Base-by-base conservation (phyloP, 2,329 filamentous ascomycete genomes). In the Juglanconis oblonga region DNA sequence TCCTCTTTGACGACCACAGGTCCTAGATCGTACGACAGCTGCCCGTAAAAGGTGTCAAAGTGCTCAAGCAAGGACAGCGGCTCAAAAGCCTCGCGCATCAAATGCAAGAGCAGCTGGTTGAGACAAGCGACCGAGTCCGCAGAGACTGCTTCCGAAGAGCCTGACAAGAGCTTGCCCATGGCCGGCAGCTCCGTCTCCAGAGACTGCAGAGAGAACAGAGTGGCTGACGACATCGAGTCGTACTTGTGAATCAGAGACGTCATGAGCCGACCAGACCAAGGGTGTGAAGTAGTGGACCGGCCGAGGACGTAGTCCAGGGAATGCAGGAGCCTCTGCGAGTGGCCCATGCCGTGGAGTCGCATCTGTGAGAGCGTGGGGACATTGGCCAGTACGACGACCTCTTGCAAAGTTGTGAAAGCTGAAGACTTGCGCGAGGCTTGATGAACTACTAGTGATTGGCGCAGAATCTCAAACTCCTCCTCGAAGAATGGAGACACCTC, bases 151-250 rank as follows among this genome's bases (percentile, higher is more conserved):
- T 74, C 68, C 57, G 79, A 80, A 61, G 84, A 77, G 40, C 73
- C 69, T 52, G 81, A 74, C 32, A 89, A 66, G 58, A 85, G 80
- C 49, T 79, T 78, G 9, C 84, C 84, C 61, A 90, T 75, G 3
- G 82, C 76, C 8, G 86, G 85, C 53, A 90, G 73, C 68, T 92
- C 89, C 1, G 79, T 76, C 70, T 90, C 86, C 0, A 92, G 76
- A 17, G 88, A 77, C 49, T 82, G 79, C 52, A 92, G 74, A 47
- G 86, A 84, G 50, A 80, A 80, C 44, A 92, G 74, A 50, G 77
- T 82, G 0, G 87, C 83, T 31, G 79, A 75, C 11, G 75, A 73
- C 17, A 87, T 71, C 1, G 71, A 74, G 54, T 81, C 76, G 51
- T 89, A 72, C 65, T 81, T 86, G 13, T 77, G 74, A 65, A 90